phyloP scores from a whole-genome alignment of 192 early-diverging fungal genomes.

The Ambispora gerdemannii region DNA sequence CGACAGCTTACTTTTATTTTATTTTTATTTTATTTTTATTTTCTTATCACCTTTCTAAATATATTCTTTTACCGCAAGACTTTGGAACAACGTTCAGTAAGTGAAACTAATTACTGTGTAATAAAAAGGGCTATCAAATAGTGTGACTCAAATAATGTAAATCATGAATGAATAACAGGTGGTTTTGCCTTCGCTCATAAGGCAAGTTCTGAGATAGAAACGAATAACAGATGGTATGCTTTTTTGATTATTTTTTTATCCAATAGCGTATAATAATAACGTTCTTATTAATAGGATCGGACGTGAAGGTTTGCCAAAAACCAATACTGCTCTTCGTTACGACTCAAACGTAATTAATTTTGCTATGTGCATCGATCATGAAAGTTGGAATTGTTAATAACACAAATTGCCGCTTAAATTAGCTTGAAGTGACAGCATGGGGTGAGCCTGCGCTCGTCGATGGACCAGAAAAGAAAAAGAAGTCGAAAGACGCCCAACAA shows the following conservation, averaged over 20 bases:
- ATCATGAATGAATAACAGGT: background rate
- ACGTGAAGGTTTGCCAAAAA: background rate
- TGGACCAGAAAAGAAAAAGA: background rate
- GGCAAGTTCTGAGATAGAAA: background rate
- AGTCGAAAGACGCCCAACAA: background rate
- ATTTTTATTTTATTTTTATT: too few relatives aligned
- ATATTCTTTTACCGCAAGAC: background rate
- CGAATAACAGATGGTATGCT: conserved; percentile 3
- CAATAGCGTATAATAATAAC: background rate
- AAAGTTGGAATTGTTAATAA: too few relatives aligned
- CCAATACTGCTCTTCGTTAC: conserved; percentile 8
- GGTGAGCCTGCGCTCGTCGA: conserved; percentile 1
- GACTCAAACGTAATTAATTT: too few relatives aligned
- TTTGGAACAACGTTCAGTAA: background rate
- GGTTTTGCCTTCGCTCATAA: conserved; percentile 5
- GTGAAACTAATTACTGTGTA: background rate
- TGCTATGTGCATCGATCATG: too few relatives aligned
- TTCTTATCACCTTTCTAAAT: background rate
- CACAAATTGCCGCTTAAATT: too few relatives aligned
- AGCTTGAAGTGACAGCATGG: background rate
- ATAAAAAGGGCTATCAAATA: background rate
- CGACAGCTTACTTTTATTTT: background rate
- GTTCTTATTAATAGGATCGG: background rate
- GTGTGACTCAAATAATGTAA: background rate
- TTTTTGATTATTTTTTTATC: background rate